Evolutionary conservation across 2,329 filamentous ascomycete species (phyloP).

Genomic region (Clarireedia homoeocarpa): DNA sequence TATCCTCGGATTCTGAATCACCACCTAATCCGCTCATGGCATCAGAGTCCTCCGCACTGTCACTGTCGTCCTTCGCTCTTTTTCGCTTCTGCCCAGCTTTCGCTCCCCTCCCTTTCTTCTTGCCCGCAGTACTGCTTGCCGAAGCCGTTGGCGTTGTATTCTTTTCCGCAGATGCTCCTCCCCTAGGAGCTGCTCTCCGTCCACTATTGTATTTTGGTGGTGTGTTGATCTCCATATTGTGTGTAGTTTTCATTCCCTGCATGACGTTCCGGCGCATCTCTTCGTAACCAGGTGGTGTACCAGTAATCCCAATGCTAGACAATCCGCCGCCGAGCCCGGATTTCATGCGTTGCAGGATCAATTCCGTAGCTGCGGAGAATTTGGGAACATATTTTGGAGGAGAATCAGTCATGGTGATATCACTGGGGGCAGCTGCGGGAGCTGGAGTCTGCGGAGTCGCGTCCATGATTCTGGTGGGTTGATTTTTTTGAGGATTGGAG

Average conservation of each 20-base stretch:
- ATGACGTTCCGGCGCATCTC: constrained; percentile 30
- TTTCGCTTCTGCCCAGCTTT: constrained; percentile 26
- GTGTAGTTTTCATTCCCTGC: constrained; percentile 29
- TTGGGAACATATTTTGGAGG: constrained; percentile 29
- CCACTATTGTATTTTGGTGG: constrained; percentile 14
- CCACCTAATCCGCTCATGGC: constrained; percentile 27
- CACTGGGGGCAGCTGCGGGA: constrained; percentile 9
- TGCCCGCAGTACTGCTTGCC: constrained; percentile 14
- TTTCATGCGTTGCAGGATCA: constrained; percentile 31
- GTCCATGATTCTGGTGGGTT: constrained; percentile 19
- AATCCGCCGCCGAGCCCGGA: constrained; percentile 20
- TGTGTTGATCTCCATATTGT: constrained; percentile 28
- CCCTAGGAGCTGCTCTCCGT: constrained; percentile 12
- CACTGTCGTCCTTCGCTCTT: constrained; percentile 22
- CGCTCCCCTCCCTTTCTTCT: constrained; percentile 17
- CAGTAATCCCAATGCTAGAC: constrained; percentile 24
- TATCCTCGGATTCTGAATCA: constrained; percentile 31
- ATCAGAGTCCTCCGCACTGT: constrained; percentile 26
- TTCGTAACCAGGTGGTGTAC: constrained; percentile 27
- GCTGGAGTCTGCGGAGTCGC: constrained; percentile 19
- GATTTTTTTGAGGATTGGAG: background rate
- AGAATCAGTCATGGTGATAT: constrained; percentile 12
- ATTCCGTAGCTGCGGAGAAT: constrained; percentile 31
- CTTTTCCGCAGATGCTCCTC: constrained; percentile 5
- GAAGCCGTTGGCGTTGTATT: constrained; percentile 18